Evolutionary conservation across 163 green algal species (phyloP).

Genomic region (Chloromonas sp.): DNA sequence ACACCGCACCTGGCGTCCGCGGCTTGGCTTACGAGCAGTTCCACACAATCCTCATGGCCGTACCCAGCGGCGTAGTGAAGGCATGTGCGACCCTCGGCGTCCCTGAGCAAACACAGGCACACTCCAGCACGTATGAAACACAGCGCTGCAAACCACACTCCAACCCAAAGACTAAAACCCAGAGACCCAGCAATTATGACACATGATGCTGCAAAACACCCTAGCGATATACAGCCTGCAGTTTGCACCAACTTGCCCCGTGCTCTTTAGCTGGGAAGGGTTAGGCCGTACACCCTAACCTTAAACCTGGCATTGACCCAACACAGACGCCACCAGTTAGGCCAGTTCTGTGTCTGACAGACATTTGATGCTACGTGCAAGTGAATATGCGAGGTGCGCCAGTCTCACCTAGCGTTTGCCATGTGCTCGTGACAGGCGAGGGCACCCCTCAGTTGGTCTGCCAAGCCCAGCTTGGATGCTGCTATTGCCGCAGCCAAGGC

Average conservation of each 20-base stretch:
- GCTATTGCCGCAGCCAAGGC: slow-evolving; percentile 25
- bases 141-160: neutral
- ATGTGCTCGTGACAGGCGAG: slow-evolving; percentile 4
- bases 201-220: neutral
- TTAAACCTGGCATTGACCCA: too few relatives aligned
- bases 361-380: too few relatives aligned
- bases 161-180: too few relatives aligned
- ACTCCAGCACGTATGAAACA: neutral
- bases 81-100: slow-evolving; percentile 39
- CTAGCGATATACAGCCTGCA: neutral
- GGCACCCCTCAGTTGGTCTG: slow-evolving; percentile 28
- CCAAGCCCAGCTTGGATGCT: slow-evolving; percentile 36
- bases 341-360: too few relatives aligned
- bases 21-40: slow-evolving; percentile 39
- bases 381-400: too few relatives aligned
- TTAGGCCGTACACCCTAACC: too few relatives aligned
- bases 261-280: neutral
- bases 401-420: slow-evolving; percentile 7
- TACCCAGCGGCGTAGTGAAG: slow-evolving; percentile 48
- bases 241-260: neutral
- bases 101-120: slow-evolving; percentile 3
- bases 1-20: slow-evolving; percentile 7
- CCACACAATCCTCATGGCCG: slow-evolving; percentile 59
- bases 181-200: neutral
- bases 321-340: neutral